phyloP scores from a whole-genome alignment of 176 grass and related monocot genomes.

The Oryza punctata region DNA sequence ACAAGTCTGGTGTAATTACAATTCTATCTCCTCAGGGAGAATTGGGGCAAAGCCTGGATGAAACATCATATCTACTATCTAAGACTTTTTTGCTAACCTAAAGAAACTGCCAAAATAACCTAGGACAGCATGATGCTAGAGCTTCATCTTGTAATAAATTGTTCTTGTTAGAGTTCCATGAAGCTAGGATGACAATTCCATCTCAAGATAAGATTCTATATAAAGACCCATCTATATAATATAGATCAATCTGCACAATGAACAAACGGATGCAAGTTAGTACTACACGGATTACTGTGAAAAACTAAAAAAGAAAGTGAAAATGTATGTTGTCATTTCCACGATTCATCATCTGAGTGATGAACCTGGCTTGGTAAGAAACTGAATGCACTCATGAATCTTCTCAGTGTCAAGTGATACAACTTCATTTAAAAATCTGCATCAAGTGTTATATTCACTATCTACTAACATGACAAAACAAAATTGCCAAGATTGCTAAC shows the following conservation, averaged over 20 bases:
- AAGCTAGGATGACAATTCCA: conserved; percentile 45
- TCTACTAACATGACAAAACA: background rate
- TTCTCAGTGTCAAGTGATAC: background rate
- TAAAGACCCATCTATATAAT: conserved; percentile 32
- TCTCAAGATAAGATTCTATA: conserved; percentile 39
- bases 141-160: conserved; percentile 43
- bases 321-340: background rate
- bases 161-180: conserved; percentile 26
- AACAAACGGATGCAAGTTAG: conserved; percentile 29
- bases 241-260: conserved; percentile 57
- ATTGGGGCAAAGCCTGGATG: conserved; percentile 27
- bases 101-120: conserved; percentile 34
- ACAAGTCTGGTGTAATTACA: conserved; percentile 45
- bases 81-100: conserved; percentile 34
- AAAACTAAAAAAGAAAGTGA: background rate
- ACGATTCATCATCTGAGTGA: background rate
- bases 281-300: background rate
- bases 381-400: background rate
- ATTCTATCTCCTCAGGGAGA: conserved; percentile 43
- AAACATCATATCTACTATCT: conserved; percentile 41
- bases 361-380: background rate
- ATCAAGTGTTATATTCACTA: background rate
- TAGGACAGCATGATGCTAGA: conserved; percentile 47
- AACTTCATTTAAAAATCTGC: background rate
- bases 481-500: background rate